Evolutionary conservation across 139 green algal species (phyloP).

Genomic region (Monoraphidium neglectum): DNA sequence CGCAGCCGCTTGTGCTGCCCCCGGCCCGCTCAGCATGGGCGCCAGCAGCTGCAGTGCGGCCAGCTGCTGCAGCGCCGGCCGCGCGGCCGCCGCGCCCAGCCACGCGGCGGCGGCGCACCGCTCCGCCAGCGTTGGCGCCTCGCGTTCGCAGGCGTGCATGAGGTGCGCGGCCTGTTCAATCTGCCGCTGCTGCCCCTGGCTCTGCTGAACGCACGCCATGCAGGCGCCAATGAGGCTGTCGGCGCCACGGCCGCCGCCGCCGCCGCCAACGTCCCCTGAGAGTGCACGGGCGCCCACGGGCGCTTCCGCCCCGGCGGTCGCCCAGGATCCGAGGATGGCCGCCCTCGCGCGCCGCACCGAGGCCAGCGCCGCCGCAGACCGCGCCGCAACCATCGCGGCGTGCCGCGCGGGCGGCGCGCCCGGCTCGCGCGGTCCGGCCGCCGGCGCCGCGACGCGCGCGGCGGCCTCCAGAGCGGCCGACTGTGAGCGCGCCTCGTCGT

Average conservation of each 20-base stretch:
- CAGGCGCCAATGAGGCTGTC: not conserved
- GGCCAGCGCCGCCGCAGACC: not conserved
- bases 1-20: too few species aligned
- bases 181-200: not conserved
- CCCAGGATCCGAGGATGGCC: constrained; percentile 11
- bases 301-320: constrained; percentile 4
- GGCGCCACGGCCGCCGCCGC: too few species aligned
- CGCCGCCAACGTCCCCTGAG: too few species aligned
- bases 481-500: not conserved
- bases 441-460: not conserved
- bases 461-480: not conserved
- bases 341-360: not conserved
- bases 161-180: too few species aligned
- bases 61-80: too few species aligned
- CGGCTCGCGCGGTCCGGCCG: not conserved
- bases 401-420: not conserved
- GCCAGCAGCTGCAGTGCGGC: too few species aligned
- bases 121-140: too few species aligned
- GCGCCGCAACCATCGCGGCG: not conserved
- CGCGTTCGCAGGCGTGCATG: too few species aligned
- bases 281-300: too few species aligned
- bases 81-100: too few species aligned
- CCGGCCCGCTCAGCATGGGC: not conserved
- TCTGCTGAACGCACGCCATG: constrained; percentile 7
- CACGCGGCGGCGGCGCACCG: too few species aligned